A percentile compares a stretch with the other conserved stretches of the same genome.
Conservation (phyloP, 2,329 filamentous ascomycete genomes). For the Trichoderma oligosporum region DNA sequence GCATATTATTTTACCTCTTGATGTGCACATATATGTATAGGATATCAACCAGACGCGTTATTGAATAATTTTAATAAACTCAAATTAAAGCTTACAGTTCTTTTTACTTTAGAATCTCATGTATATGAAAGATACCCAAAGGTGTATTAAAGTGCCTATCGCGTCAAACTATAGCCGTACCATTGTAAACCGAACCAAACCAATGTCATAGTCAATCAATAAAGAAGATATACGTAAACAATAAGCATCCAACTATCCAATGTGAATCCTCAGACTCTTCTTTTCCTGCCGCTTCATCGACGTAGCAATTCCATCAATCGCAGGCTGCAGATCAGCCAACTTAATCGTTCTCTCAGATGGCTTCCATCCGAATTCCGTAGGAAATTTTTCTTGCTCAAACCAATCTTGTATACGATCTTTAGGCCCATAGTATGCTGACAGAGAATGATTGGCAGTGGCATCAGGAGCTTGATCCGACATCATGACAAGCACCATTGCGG, state of each 20-base stretch:
- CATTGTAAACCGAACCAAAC: slow-evolving; percentile 2
- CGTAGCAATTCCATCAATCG: background rate
- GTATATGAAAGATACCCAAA: too few species aligned
- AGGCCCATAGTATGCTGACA: slow-evolving; percentile 9
- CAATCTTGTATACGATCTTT: slow-evolving; percentile 21
- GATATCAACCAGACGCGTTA: too few species aligned
- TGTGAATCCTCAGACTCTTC: background rate
- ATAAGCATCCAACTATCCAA: background rate
- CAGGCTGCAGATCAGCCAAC: slow-evolving; percentile 12
- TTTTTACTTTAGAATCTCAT: too few species aligned
- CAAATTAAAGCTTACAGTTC: too few species aligned
- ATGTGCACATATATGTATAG: too few species aligned
- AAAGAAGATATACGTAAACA: too few species aligned
- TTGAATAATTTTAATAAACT: too few species aligned
- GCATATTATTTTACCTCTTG: too few species aligned
- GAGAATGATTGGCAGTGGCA: background rate
- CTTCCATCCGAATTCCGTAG: slow-evolving; percentile 21
- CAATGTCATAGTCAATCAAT: background rate
- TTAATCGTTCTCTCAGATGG: slow-evolving; percentile 14
- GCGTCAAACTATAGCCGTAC: background rate
- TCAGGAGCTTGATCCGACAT: slow-evolving; percentile 19
- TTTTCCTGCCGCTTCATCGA: slow-evolving; percentile 6
- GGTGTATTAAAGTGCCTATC: too few species aligned
- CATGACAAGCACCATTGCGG: slow-evolving; percentile 20
- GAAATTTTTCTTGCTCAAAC: slow-evolving; percentile 21